Evolutionary conservation across 805 yeast genomes (phyloP).

Genomic region (Torulaspora franciscae): DNA sequence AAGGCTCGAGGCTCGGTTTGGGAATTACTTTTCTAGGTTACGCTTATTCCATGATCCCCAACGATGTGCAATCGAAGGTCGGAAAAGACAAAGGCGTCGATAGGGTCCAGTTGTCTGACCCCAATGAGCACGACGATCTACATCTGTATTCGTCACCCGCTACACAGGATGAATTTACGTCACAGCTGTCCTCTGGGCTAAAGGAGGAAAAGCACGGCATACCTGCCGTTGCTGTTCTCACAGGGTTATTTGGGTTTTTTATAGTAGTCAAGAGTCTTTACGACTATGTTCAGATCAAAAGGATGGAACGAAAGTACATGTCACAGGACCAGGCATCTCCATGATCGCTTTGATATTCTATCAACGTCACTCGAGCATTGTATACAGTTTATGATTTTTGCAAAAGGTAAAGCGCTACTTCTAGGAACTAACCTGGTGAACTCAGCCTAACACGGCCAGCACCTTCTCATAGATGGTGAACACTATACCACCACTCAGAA

Average conservation of each 20-base stretch:
- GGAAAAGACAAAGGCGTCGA: constrained; percentile 29
- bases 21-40: constrained; percentile 77
- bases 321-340: constrained; percentile 23
- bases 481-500: constrained; percentile 94
- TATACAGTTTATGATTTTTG: neutral
- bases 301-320: constrained; percentile 51
- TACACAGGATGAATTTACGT: constrained; percentile 29
- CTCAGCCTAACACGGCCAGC: constrained; percentile 41
- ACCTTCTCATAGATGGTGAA: constrained; percentile 94
- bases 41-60: constrained; percentile 56
- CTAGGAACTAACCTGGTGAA: neutral
- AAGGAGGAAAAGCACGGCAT: constrained; percentile 35
- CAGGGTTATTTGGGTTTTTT: constrained; percentile 64
- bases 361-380: neutral
- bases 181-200: constrained; percentile 30
- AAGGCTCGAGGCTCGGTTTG: constrained; percentile 88
- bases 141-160: constrained; percentile 24
- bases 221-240: constrained; percentile 55
- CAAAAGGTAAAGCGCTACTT: neutral
- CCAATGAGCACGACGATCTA: constrained; percentile 50
- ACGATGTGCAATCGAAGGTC: constrained; percentile 34
- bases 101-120: constrained; percentile 52
- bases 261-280: constrained; percentile 61
- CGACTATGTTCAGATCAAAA: constrained; percentile 71
- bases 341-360: neutral